Evolutionary conservation across 257 asterid species (phyloP), one percentile per base, ranked within the genome.

Genomic region (Misopates orontium): DNA sequence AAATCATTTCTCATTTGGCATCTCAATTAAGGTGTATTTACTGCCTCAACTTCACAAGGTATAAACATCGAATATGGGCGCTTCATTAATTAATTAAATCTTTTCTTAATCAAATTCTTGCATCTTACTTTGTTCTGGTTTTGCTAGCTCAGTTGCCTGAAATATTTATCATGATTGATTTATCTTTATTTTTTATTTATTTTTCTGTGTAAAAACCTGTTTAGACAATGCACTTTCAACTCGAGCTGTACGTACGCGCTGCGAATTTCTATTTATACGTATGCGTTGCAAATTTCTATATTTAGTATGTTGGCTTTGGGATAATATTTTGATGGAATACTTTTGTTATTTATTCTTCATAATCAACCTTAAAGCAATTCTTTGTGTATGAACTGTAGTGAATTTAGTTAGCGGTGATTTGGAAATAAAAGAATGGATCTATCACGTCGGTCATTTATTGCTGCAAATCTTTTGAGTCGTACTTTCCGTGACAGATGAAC

Each of bases 1-100:
- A n/a, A 60, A 16, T 23, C 31, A 7, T 17, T 42, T 45, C 17
- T 59, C 63, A 57, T 51, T 62, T 52, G 54, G 21, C 49, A 16
- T 28, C 56, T 57, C 55, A 50, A 20, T 19, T 66, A 71, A 74
- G 79, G 77, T 71, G 62, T 61, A 14, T 36, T 19, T 58, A 31
- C 19, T 13, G 10, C 42, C 52, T 47, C 51, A 50, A 40, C 60
- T 63, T 62, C 60, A 24, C 31, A 40, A 28, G 12, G 32, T 36
- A 9, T 9, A 36, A 36, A 36, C 42, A 36, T 36, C 4, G 2
- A 28, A 2, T 28, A 28, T 28, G 36, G 36, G 6, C 36, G 17
- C 40, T 65, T 40, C 51, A 60, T 42, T 42, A 42, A 42, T 42
- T 14, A 42, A 15, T 42, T 3, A 42, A 42, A 42, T 42, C 48